phyloP scores from a whole-genome alignment of 306 rosid species.

The Biancaea sappan region DNA sequence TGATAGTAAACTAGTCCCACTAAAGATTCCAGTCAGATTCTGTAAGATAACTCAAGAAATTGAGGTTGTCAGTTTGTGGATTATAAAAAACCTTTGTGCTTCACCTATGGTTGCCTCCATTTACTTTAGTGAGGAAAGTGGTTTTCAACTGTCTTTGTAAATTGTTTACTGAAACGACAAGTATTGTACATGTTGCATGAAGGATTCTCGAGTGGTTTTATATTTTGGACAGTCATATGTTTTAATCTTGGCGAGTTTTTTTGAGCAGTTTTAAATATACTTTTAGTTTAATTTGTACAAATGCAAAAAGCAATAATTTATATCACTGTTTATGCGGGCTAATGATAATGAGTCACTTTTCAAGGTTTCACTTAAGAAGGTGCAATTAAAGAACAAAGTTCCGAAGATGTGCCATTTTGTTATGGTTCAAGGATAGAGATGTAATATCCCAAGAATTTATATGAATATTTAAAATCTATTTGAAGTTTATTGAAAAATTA shows the following conservation, averaged over 20 bases:
- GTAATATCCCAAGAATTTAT: no score
- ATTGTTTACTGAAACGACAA: constrained; percentile 3
- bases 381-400: no score
- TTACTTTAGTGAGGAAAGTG: neutral
- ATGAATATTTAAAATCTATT: no score
- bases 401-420: neutral
- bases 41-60: neutral
- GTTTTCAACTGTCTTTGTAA: neutral
- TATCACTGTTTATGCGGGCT: neutral
- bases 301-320: constrained; percentile 33
- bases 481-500: no score
- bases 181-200: neutral
- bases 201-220: neutral
- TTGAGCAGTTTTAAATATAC: no score
- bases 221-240: no score
- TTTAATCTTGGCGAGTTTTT: neutral
- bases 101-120: neutral
- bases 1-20: neutral
- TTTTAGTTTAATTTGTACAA: neutral
- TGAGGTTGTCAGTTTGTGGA: neutral
- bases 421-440: neutral
- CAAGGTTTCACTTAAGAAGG: neutral
- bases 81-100: neutral
- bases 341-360: neutral
- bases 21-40: neutral